Conservation (phyloP, 257 asterid species). For the Nicotiana noctiflora region DNA sequence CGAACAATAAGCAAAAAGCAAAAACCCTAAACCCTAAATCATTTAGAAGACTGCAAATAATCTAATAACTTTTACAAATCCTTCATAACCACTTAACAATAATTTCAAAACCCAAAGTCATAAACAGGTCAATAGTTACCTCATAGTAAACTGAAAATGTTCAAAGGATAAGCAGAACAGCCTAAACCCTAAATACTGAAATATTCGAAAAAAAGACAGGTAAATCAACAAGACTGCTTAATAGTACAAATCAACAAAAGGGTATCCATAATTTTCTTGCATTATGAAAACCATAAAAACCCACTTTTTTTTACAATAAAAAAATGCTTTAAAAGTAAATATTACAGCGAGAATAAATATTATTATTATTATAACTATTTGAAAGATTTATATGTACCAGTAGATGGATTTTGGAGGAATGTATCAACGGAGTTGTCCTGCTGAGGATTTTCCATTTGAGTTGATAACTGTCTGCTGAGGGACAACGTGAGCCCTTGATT, state of each 20-base stretch:
- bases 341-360: neutral
- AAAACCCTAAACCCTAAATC: slow-evolving; percentile 10
- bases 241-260: neutral
- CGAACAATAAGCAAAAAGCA: neutral
- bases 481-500: slow-evolving; percentile 8
- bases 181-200: neutral
- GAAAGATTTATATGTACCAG: neutral
- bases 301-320: neutral
- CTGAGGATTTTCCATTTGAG: neutral
- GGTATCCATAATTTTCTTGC: neutral
- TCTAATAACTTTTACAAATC: neutral
- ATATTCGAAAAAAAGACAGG: neutral
- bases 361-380: neutral
- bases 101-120: neutral
- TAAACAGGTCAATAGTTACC: neutral
- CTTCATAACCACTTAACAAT: neutral
- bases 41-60: neutral
- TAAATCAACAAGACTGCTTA: neutral
- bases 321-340: neutral
- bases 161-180: neutral
- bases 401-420: neutral
- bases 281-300: neutral
- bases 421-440: slow-evolving; percentile 1
- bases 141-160: neutral
- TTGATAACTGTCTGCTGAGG: slow-evolving; percentile 11